Evolutionary conservation across 1,284 basidiomycete genomes (phyloP), one percentile per base, ranked within the genome.

Genomic region (Cryptococcus maquisensis): DNA sequence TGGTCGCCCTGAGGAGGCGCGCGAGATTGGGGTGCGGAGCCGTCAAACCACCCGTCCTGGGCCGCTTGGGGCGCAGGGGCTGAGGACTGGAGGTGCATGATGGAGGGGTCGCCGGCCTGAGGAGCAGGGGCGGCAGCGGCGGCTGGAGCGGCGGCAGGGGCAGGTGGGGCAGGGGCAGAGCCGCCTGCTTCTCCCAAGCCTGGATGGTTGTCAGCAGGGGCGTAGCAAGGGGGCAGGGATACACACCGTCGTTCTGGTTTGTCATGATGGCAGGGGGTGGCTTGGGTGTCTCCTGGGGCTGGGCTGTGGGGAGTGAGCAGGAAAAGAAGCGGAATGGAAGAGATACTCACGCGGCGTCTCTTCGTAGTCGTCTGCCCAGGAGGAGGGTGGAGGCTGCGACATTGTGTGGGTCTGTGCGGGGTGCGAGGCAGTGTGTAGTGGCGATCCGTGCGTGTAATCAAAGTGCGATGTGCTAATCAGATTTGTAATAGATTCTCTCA

Each of bases 161-260:
- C n/a, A 40, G 38, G 4, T 2, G 8, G n/a, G 20, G 38, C 38
- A 40, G n/a, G 8, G 4, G 32, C 24, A 3, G 21, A 38, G 16
- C 10, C 13, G 9, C 4, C 43, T n/a, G 40, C 16, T 16, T 50
- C 35, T 43, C 57, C 57, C 57, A 53, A 59, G 42, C 45, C 57
- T 59, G 15, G 18, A 47, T 12, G n/a, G 12, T 47, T 41, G 46
- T 32, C 13, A 32, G 24, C 0, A 2, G 37, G 7, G 13, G 1
- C 5, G n/a, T 1, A 2, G 10, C 16, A 21, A 26, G 21, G 18
- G 3, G 26, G 23, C 9, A 20, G 8, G 42, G 4, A 18, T 7
- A 54, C 56, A 40, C 9, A 58, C 56, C 44, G 20, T 55, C 49
- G 20, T 24, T 24, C n/a, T 45, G 44, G n/a, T 24, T 45, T 12